Percentiles rank a stretch among this genome's conserved stretches.
These are phyloP conservation scores for Globisporangium orthogonon DNA, from an alignment of 352 stramenopile genomes.

Conservation along the genomic window DNA sequence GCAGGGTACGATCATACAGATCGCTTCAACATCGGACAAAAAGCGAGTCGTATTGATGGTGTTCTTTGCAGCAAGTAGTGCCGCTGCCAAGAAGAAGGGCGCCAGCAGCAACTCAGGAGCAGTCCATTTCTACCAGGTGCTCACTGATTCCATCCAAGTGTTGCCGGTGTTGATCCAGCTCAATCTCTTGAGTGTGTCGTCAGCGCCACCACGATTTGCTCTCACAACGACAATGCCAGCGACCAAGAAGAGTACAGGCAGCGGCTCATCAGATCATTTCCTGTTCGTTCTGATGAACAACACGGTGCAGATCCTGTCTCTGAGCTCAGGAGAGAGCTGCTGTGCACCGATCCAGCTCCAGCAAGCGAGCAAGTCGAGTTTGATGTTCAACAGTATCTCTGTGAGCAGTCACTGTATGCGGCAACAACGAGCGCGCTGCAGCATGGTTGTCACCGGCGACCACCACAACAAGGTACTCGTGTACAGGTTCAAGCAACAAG, in stretches of 20 bases:
- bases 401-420: constrained; percentile 4
- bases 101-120: constrained; percentile 1
- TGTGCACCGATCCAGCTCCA: constrained; percentile 18
- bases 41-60: constrained; percentile 38
- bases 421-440: constrained; percentile 1
- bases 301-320: constrained; percentile 19
- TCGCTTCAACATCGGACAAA: constrained; percentile 23
- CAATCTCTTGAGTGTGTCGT: constrained; percentile 14
- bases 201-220: constrained; percentile 35
- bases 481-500: constrained; percentile 9
- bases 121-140: constrained; percentile 13
- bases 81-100: constrained; percentile 9
- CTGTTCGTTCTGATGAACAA: constrained; percentile 32
- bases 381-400: constrained; percentile 21
- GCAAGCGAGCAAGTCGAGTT: constrained; percentile 5
- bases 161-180: constrained; percentile 21
- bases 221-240: constrained; percentile 16
- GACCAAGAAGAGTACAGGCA: not conserved
- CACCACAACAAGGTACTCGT: constrained; percentile 8
- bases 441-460: constrained; percentile 3
- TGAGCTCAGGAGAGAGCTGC: constrained; percentile 20
- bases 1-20: constrained; percentile 33
- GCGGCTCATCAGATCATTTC: constrained; percentile 4
- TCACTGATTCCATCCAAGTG: constrained; percentile 17
- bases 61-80: constrained; percentile 13